Evolutionary conservation across 257 asterid species (phyloP).

Genomic region (Gentiana macrophylla): DNA sequence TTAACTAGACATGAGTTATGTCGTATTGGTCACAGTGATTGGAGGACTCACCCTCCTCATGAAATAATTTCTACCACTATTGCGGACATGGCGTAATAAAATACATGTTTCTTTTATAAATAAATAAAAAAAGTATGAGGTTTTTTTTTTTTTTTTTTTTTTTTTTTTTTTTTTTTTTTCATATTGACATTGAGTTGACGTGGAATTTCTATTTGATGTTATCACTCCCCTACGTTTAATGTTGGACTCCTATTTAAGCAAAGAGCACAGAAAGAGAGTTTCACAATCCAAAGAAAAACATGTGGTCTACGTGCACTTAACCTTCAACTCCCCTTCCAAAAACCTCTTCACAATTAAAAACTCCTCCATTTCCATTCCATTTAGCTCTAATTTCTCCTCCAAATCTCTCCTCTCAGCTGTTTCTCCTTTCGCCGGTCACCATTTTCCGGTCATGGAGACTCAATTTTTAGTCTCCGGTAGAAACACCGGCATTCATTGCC

Average conservation of each 20-base stretch:
- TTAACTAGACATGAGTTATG: no score
- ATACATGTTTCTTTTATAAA: no score
- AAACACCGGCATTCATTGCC: conserved; percentile 12
- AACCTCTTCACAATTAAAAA: neutral
- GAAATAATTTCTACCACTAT: no score
- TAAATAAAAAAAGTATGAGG: neutral
- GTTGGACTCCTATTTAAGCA: neutral
- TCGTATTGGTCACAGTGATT: neutral
- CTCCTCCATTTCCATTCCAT: no score
- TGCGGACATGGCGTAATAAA: neutral
- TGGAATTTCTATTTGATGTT: neutral
- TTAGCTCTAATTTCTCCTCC: neutral
- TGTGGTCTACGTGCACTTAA: conserved; percentile 20
- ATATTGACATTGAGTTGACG: neutral
- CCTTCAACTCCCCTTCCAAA: neutral
- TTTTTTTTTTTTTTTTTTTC: no score
- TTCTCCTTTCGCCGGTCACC: neutral
- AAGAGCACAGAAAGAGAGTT: neutral
- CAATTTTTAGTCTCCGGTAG: conserved; percentile 28
- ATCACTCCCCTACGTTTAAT: neutral
- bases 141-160: no score
- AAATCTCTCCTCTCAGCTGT: neutral
- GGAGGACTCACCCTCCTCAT: neutral
- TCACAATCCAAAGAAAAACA: neutral
- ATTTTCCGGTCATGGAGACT: conserved; percentile 42